These are phyloP conservation scores for Breynia disticha DNA, from an alignment of 441 rosid species.

Conservation along the genomic window DNA sequence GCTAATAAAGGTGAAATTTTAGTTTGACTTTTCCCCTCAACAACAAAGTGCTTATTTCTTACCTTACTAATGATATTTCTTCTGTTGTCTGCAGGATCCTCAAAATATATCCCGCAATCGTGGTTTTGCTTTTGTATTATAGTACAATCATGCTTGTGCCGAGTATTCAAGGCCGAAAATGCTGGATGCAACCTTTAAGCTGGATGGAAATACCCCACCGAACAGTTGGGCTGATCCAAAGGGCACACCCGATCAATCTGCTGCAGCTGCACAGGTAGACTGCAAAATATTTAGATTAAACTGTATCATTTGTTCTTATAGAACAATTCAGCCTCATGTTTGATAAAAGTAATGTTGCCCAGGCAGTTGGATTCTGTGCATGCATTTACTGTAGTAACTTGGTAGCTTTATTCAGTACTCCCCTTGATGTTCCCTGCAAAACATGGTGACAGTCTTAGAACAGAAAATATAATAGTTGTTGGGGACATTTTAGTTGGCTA, in stretches of 20 bases:
- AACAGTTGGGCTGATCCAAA: slow-evolving; percentile 98
- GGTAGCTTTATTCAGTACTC: no score
- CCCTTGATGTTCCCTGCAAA: no score
- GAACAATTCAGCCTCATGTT: no score
- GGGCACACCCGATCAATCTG: slow-evolving; percentile 86
- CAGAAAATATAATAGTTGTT: no score
- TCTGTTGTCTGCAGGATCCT: slow-evolving; percentile 58
- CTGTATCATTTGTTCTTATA: background rate
- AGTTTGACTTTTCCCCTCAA: slow-evolving; percentile 4
- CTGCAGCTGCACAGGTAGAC: slow-evolving; percentile 76
- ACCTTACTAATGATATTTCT: slow-evolving; percentile 15
- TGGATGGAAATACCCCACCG: slow-evolving; percentile 87
- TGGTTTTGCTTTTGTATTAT: slow-evolving; percentile 89
- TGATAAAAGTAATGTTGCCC: no score
- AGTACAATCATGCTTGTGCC: slow-evolving; percentile 94
- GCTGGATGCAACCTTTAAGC: slow-evolving; percentile 64
- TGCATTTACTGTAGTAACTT: no score
- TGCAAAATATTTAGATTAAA: slow-evolving; percentile 1
- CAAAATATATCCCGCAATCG: slow-evolving; percentile 72
- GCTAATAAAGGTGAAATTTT: slow-evolving; percentile 65
- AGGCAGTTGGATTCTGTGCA: no score
- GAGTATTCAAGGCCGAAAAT: slow-evolving; percentile 95
- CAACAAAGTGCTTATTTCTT: slow-evolving; percentile 8
- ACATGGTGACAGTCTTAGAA: no score
- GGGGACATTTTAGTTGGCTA: no score